These are phyloP conservation scores for Wakefieldia striispora DNA, from an alignment of 768 basidiomycete species.

Conservation along the genomic window DNA sequence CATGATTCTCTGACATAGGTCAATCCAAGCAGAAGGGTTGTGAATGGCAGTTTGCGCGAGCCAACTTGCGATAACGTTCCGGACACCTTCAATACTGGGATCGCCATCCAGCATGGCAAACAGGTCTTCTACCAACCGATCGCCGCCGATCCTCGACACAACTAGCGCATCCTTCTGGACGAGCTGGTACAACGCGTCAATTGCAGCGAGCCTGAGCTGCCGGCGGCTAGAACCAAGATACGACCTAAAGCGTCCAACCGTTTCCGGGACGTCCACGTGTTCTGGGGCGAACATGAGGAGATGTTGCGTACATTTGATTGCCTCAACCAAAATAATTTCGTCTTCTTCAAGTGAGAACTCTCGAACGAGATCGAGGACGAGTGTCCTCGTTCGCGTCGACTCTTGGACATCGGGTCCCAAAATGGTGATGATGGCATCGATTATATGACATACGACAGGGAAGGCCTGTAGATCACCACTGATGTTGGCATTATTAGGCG, in stretches of 20 bases:
- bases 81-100: slow-evolving; percentile 88
- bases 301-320: slow-evolving; percentile 94
- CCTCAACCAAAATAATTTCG: slow-evolving; percentile 87
- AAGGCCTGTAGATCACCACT: slow-evolving; percentile 91
- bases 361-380: slow-evolving; percentile 81
- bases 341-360: slow-evolving; percentile 85
- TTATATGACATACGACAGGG: slow-evolving; percentile 86
- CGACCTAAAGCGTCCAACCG: slow-evolving; percentile 73
- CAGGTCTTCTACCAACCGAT: slow-evolving; percentile 88
- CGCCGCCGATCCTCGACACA: slow-evolving; percentile 92
- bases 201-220: slow-evolving; percentile 89
- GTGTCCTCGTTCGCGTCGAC: slow-evolving; percentile 69
- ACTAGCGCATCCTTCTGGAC: slow-evolving; percentile 91
- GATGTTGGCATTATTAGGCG: slow-evolving; percentile 75
- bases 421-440: slow-evolving; percentile 90
- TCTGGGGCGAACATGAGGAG: slow-evolving; percentile 94
- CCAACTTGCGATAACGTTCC: slow-evolving; percentile 93
- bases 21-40: slow-evolving; percentile 97
- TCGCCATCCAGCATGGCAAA: slow-evolving; percentile 96
- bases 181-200: slow-evolving; percentile 94
- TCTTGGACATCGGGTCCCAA: slow-evolving; percentile 96
- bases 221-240: slow-evolving; percentile 80
- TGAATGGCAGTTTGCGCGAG: slow-evolving; percentile 89
- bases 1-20: slow-evolving; percentile 97
- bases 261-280: slow-evolving; percentile 74